Percentiles rank a stretch among this genome's conserved stretches.
Conservation (phyloP, 31 red algal genomes). For the Porphyra umbilicalis region DNA sequence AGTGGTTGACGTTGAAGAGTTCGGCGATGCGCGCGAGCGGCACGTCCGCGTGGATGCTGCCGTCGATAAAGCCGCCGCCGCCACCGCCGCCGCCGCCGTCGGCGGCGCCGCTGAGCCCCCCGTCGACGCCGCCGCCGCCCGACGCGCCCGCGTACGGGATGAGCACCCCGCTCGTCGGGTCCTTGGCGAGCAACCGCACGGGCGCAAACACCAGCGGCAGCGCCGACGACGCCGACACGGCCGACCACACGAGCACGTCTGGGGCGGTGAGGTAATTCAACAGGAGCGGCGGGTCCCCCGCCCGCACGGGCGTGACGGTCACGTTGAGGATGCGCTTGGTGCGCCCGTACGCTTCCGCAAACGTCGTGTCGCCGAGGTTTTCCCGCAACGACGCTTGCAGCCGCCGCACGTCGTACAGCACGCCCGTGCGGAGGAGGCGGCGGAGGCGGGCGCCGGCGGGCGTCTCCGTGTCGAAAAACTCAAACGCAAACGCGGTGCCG, state of each 20-base stretch:
- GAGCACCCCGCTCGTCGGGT: slow-evolving; percentile 48
- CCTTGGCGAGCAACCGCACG: slow-evolving; percentile 68
- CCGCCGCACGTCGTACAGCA: slow-evolving; percentile 63
- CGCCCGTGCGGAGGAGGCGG: slow-evolving; percentile 42
- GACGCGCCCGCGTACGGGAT: slow-evolving; percentile 55
- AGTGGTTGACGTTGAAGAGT: slow-evolving; percentile 96
- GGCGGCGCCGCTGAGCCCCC: slow-evolving; percentile 8
- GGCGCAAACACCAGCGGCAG: slow-evolving; percentile 86
- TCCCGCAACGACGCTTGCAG: slow-evolving; percentile 62
- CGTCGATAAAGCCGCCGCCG: slow-evolving; percentile 78
- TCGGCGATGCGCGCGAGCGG: slow-evolving; percentile 85
- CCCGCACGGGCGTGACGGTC: slow-evolving; percentile 58
- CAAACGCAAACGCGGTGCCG: slow-evolving; percentile 47
- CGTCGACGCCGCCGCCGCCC: not conserved
- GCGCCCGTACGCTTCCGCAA: slow-evolving; percentile 87
- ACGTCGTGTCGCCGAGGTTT: slow-evolving; percentile 84
- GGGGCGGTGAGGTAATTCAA: slow-evolving; percentile 92
- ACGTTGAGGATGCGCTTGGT: slow-evolving; percentile 90
- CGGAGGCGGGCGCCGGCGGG: slow-evolving; percentile 9
- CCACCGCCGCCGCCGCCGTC: slow-evolving; percentile 1
- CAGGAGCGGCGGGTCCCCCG: slow-evolving; percentile 64
- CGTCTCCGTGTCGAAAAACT: slow-evolving; percentile 55
- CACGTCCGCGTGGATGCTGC: slow-evolving; percentile 80
- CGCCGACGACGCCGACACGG: slow-evolving; percentile 73
- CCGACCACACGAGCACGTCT: slow-evolving; percentile 92